A percentile compares a stretch with the other conserved stretches of the same genome.
These are phyloP conservation scores for Tylopilus sp. DNA, from an alignment of 1,284 basidiomycete species.

Conservation along the genomic window DNA sequence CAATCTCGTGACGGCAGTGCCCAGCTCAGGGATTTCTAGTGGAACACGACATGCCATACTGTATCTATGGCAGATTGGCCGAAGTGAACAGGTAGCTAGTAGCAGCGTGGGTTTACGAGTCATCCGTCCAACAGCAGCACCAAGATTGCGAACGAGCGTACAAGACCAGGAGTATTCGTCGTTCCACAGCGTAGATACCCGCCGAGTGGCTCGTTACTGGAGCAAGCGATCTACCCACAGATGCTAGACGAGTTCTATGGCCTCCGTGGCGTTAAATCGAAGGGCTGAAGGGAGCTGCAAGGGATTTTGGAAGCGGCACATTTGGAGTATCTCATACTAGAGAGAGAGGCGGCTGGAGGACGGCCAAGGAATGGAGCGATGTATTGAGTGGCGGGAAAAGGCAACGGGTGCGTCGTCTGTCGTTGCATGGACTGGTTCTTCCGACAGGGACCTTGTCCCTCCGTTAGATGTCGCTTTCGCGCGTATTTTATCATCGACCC, in stretches of 20 bases:
- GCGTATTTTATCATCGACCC: slow-evolving; percentile 85
- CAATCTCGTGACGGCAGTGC: no score
- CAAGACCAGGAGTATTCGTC: slow-evolving; percentile 68
- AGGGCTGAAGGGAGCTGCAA: slow-evolving; percentile 66
- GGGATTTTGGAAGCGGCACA: slow-evolving; percentile 78
- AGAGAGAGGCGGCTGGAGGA: slow-evolving; percentile 87
- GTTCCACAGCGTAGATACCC: slow-evolving; percentile 93
- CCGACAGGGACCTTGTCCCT: not conserved
- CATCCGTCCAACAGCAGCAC: slow-evolving; percentile 29
- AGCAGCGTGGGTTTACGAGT: slow-evolving; percentile 40
- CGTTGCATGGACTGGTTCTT: not conserved
- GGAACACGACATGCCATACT: no score
- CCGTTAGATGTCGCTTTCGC: slow-evolving; percentile 74
- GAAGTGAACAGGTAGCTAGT: no score
- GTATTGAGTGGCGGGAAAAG: slow-evolving; percentile 95
- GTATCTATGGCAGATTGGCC: no score
- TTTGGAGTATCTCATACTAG: slow-evolving; percentile 81
- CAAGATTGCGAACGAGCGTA: slow-evolving; percentile 34
- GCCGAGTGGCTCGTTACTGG: slow-evolving; percentile 80
- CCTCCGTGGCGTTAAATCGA: slow-evolving; percentile 28
- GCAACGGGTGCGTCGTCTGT: slow-evolving; percentile 59
- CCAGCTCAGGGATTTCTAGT: no score
- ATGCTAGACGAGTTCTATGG: slow-evolving; percentile 74
- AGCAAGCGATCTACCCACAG: slow-evolving; percentile 88
- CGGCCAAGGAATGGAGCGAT: slow-evolving; percentile 95